phyloP scores from a whole-genome alignment of 257 asterid genomes.

The Voacanga thouarsii region DNA sequence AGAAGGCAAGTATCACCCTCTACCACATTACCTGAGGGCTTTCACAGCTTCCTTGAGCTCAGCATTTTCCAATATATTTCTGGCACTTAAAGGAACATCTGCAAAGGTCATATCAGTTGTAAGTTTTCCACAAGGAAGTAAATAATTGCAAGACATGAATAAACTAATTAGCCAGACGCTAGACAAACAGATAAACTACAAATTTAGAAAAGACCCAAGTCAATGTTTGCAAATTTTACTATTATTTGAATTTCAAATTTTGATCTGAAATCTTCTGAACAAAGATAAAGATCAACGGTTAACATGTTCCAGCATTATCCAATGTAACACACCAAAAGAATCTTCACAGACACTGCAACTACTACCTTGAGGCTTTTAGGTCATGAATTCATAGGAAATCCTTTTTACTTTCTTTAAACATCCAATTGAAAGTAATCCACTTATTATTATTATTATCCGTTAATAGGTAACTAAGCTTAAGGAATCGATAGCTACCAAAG shows the following conservation, averaged over 20 bases:
- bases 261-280: not conserved
- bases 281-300: not conserved
- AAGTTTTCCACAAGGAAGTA: slow-evolving; percentile 15
- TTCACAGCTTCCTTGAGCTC: slow-evolving; percentile 89
- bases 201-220: not conserved
- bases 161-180: not conserved
- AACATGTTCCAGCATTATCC: not conserved
- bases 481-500: not conserved
- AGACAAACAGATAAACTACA: not conserved
- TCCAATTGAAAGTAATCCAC: not conserved
- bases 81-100: slow-evolving; percentile 73
- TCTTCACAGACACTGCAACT: not conserved
- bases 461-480: not conserved
- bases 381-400: not conserved
- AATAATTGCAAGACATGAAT: not conserved
- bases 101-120: slow-evolving; percentile 28
- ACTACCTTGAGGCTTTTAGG: not conserved
- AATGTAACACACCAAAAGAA: not conserved
- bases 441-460: not conserved
- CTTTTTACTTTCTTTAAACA: not conserved
- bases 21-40: slow-evolving; percentile 51
- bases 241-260: not conserved
- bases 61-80: slow-evolving; percentile 81
- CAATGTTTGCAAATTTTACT: not conserved
- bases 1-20: not conserved